Evolutionary conservation across 2,329 filamentous ascomycete genomes (phyloP).

Genomic region (Grosmannia clavigera): DNA sequence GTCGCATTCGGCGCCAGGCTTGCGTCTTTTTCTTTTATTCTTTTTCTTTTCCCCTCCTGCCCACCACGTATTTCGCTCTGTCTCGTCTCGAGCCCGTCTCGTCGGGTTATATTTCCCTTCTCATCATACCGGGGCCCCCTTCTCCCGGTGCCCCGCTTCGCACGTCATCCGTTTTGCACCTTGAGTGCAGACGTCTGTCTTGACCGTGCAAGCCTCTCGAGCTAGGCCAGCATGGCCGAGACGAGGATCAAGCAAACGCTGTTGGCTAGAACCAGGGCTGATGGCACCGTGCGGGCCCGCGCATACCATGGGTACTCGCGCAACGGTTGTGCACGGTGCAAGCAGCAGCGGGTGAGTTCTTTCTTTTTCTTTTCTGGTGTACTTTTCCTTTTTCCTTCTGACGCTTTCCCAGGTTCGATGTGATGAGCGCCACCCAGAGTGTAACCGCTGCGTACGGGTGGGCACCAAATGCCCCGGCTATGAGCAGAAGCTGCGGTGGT

Average conservation of each 20-base stretch:
- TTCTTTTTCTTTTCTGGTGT: neutral
- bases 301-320: slow-evolving; percentile 12
- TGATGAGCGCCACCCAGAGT: slow-evolving; percentile 15
- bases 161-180: neutral
- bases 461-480: slow-evolving; percentile 32
- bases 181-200: neutral
- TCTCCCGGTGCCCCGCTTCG: neutral
- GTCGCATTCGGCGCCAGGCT: too few relatives aligned
- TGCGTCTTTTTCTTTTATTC: too few relatives aligned
- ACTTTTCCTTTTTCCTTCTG: neutral
- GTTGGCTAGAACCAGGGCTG: neutral
- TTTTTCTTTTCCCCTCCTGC: too few relatives aligned
- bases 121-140: neutral
- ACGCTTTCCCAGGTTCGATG: slow-evolving; percentile 9
- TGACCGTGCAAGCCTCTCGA: too few relatives aligned
- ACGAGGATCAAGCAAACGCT: slow-evolving; percentile 1
- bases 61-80: neutral
- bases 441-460: slow-evolving; percentile 28
- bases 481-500: slow-evolving; percentile 32
- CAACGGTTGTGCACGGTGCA: slow-evolving; percentile 12
- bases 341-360: slow-evolving; percentile 9
- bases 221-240: neutral
- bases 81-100: neutral
- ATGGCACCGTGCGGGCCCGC: slow-evolving; percentile 4
- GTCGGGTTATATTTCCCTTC: neutral